Evolutionary conservation across 495 filamentous ascomycete genomes (phyloP).

Genomic region (Neurospora sp.): DNA sequence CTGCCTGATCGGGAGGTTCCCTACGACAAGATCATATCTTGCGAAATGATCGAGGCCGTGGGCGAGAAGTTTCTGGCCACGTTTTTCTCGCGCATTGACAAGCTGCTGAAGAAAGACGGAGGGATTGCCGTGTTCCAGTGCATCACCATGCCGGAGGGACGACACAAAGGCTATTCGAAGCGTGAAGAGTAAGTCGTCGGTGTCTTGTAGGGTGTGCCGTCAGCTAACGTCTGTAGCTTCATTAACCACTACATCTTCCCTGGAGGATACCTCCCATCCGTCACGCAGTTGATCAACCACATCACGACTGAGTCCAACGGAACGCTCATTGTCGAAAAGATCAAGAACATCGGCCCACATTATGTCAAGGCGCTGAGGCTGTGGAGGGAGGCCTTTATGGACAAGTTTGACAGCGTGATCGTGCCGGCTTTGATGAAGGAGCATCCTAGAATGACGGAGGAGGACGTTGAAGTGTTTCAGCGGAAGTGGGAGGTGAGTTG

Average conservation of each 20-base stretch:
- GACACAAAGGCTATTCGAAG: slow-evolving; percentile 36
- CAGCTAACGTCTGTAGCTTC: slow-evolving; percentile 35
- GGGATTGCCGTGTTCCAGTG: slow-evolving; percentile 65
- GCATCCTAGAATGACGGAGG: slow-evolving; percentile 43
- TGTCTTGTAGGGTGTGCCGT: neutral
- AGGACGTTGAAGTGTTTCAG: slow-evolving; percentile 52
- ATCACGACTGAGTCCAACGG: slow-evolving; percentile 48
- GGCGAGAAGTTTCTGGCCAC: slow-evolving; percentile 51
- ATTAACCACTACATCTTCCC: slow-evolving; percentile 69
- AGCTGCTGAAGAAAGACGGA: slow-evolving; percentile 49
- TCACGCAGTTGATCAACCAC: slow-evolving; percentile 49
- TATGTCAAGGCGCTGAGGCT: slow-evolving; percentile 58
- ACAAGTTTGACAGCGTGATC: slow-evolving; percentile 48
- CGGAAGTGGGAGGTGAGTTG: slow-evolving; percentile 56
- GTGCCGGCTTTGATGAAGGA: slow-evolving; percentile 41
- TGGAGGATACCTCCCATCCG: slow-evolving; percentile 59
- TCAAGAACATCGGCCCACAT: slow-evolving; percentile 61
- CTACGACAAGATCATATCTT: slow-evolving; percentile 60
- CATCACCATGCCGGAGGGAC: slow-evolving; percentile 61
- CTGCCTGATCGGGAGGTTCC: slow-evolving; percentile 38
- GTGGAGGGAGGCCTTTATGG: slow-evolving; percentile 54
- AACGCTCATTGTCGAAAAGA: slow-evolving; percentile 48
- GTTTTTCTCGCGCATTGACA: slow-evolving; percentile 50
- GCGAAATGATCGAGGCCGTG: slow-evolving; percentile 71
- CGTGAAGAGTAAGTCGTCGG: slow-evolving; percentile 30